Evolutionary conservation across 495 filamentous ascomycete genomes (phyloP), one percentile per base, ranked within the genome.

Genomic region (Penicillium robsamsonii): DNA sequence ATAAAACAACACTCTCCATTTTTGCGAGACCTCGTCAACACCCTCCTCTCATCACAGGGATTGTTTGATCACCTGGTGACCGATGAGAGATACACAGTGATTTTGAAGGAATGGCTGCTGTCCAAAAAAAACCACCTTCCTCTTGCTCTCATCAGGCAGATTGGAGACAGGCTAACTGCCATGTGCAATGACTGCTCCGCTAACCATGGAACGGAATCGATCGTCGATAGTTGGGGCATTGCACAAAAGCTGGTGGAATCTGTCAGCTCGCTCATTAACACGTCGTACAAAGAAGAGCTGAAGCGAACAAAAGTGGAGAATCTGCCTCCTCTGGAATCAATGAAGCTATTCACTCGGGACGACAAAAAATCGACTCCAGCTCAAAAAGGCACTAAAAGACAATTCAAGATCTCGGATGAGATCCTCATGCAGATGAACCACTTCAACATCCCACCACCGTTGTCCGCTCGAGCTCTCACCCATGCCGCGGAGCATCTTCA

Each of bases 311-410:
- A 15, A 13, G 4, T 22, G 2, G 49, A 46, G 8, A 50, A 56
- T 33, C 17, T 60, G 1, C 52, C 47, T 45, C 27, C 49, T n/a
- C 35, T 60, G 0, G 42, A 56, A 3, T 38, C 42, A 2, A 63
- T 63, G 60, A 56, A 50, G 13, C 15, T 18, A 3, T 43, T 63
- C 1, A 31, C 9, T n/a, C 18, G 17, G 13, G 53, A 63, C 27
- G 60, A 60, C 30, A 63, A 60, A 13, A 60, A 60, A 27, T 48
- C 52, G 3, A 51, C 42, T 7, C 40, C 11, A n/a, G 18, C 22
- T 10, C 52, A 29, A 5, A 27, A 53, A 12, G 35, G 17, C 0
- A 24, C 18, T 0, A 46, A 48, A 13, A 44, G 20, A 4, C 15
- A 35, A 11, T 45, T 62, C 45, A 40, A 24, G 13, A 30, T 62